Evolutionary conservation across 106 monocot species (phyloP), one percentile per base, ranked within the genome.

Genomic region (Dioscorea alata): DNA sequence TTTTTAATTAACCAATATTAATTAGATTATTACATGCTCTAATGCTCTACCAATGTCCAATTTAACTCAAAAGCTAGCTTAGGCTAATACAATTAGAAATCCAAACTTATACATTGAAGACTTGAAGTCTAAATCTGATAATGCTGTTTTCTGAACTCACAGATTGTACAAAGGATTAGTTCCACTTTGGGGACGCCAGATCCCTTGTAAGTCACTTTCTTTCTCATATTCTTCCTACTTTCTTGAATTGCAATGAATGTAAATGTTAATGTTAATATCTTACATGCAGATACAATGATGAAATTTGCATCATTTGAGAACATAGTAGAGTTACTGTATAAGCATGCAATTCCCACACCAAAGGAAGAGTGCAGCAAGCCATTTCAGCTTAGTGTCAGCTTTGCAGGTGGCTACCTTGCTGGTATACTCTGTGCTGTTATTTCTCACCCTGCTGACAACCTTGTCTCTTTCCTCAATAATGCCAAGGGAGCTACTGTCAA

Each of bases 391-490:
- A 80, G 73, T 21, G 76, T 83, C 7, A 87, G 83, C 51, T 83
- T 87, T 71, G 80, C 69, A 6, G 83, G 82, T 67, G 86, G 86
- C 59, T 83, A 87, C 71, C 62, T 83, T 48, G 83, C 83, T 21
- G 83, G 83, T 22, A 78, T 83, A 50, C 76, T 87, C 57, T 83
- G 80, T 74, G 86, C 86, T 13, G 48, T 86, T 23, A 79, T 86
- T 15, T 86, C 86, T 63, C 86, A 86, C 51, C 86, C 86, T 18
- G 86, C 86, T 53, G 86, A 86, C 74, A 86, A 86, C 57, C 82
- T 86, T 23, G 86, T 86, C 35, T 86, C 86, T 33, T 83, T 82
- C 76, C 76, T 86, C 3, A 83, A 86, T 75, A 86, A 86, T 48
- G 75, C 86, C 19, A 79, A 83, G 74, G 86, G 86, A 24, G 86